phyloP scores from a whole-genome alignment of 345 rosid species.

The Nephelium lappaceum region DNA sequence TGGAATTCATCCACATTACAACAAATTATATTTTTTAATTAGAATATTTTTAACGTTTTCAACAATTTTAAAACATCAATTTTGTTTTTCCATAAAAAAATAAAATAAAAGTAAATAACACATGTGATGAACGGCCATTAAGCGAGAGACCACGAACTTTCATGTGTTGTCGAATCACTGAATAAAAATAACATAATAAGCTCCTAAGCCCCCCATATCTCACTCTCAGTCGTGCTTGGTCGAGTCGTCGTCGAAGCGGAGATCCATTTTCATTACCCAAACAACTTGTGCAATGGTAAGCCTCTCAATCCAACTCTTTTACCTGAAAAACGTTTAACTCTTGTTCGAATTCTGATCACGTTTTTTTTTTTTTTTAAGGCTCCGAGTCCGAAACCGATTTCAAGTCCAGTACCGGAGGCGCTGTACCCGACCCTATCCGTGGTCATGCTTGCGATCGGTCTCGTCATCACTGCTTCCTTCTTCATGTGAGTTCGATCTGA shows the following conservation, averaged over 20 bases:
- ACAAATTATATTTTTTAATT: no score
- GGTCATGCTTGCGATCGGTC: slow-evolving; percentile 68
- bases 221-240: not conserved
- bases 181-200: not conserved
- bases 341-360: not conserved
- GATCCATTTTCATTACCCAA: not conserved
- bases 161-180: not conserved
- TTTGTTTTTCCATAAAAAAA: no score
- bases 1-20: no score
- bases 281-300: slow-evolving; percentile 7
- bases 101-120: not conserved
- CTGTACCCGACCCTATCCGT: slow-evolving; percentile 69
- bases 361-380: slow-evolving; percentile 38
- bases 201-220: not conserved
- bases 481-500: slow-evolving; percentile 69
- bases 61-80: no score
- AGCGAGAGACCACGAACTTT: slow-evolving; percentile 11
- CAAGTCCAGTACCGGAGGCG: slow-evolving; percentile 75
- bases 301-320: not conserved
- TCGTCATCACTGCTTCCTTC: slow-evolving; percentile 73
- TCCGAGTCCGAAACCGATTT: slow-evolving; percentile 66
- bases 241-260: not conserved
- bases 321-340: not conserved
- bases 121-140: not conserved
- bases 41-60: no score